phyloP scores from a whole-genome alignment of 768 basidiomycete genomes.

The Russula compacta region DNA sequence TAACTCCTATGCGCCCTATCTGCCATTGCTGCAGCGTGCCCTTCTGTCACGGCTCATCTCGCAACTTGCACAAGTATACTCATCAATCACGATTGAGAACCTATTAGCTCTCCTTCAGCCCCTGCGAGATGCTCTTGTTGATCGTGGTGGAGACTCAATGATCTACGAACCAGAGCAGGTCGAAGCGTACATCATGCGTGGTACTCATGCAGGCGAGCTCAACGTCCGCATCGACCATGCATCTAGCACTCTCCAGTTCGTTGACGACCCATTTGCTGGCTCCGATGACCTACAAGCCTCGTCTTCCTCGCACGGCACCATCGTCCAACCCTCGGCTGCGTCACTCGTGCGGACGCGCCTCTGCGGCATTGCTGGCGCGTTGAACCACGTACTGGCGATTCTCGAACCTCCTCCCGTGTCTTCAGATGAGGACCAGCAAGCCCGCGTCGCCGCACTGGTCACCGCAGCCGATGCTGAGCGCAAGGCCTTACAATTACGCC shows the following conservation, averaged over 20 bases:
- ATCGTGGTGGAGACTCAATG: constrained; percentile 29
- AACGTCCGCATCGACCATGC: constrained; percentile 84
- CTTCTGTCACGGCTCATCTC: constrained; percentile 84
- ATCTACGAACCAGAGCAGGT: constrained; percentile 64
- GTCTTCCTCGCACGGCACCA: constrained; percentile 29
- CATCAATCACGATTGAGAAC: constrained; percentile 69
- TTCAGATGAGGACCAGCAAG: constrained; percentile 48
- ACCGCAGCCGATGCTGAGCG: constrained; percentile 63
- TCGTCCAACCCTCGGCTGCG: constrained; percentile 62
- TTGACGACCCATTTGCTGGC: constrained; percentile 61
- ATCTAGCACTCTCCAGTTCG: constrained; percentile 73
- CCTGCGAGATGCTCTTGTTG: constrained; percentile 44
- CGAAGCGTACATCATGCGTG: constrained; percentile 91
- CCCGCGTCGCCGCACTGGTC: constrained; percentile 52
- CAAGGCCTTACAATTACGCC: constrained; percentile 62
- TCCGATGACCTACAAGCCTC: constrained; percentile 30
- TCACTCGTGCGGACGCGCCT: constrained; percentile 73
- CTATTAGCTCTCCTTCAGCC: constrained; percentile 75
- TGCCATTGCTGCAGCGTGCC: constrained; percentile 84
- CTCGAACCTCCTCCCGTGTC: constrained; percentile 40
- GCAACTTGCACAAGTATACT: constrained; percentile 90
- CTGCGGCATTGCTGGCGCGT: constrained; percentile 58
- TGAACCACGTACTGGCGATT: constrained; percentile 59
- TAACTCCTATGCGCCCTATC: constrained; percentile 66
- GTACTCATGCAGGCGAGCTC: constrained; percentile 80